Percentiles rank a stretch among this genome's conserved stretches.
Evolutionary conservation across 2,329 filamentous ascomycete genomes (phyloP).

Genomic region (Monosporascus cannonballus): DNA sequence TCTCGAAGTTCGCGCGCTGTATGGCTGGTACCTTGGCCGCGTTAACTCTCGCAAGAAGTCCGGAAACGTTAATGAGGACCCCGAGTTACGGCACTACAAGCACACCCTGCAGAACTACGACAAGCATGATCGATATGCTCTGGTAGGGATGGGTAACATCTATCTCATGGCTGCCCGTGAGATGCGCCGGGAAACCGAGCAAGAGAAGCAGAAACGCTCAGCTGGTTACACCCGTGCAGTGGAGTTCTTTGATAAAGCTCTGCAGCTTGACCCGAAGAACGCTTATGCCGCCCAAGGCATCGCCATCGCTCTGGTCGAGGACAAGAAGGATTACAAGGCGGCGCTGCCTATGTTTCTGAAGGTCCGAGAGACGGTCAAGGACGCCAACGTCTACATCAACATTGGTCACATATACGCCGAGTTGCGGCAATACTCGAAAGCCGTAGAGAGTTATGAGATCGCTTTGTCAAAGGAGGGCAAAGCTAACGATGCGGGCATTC

Average conservation of each 20-base stretch:
- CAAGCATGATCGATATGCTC: conserved; percentile 95
- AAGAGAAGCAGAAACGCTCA: conserved; percentile 84
- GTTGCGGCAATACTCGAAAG: conserved; percentile 80
- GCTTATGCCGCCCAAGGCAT: conserved; percentile 95
- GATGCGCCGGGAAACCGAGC: conserved; percentile 85
- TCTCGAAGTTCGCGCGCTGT: conserved; percentile 84
- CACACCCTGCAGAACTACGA: conserved; percentile 90
- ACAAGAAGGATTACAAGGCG: conserved; percentile 79
- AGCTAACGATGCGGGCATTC: conserved; percentile 65
- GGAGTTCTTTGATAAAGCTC: conserved; percentile 96
- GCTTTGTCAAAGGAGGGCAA: conserved; percentile 75
- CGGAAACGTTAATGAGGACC: conserved; percentile 77
- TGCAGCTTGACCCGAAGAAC: conserved; percentile 91
- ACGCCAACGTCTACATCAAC: conserved; percentile 85
- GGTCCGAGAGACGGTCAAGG: conserved; percentile 82
- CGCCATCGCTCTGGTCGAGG: conserved; percentile 88
- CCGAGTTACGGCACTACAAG: conserved; percentile 91
- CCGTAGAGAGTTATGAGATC: conserved; percentile 90
- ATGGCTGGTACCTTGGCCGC: conserved; percentile 92
- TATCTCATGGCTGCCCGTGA: conserved; percentile 82
- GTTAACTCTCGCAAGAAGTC: conserved; percentile 72
- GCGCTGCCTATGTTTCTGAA: conserved; percentile 87
- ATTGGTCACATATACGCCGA: conserved; percentile 90
- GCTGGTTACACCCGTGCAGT: conserved; percentile 86
- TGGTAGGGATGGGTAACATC: conserved; percentile 96